Evolutionary conservation across 192 early-diverging fungal species (phyloP).

Genomic region (Rhizoclosmatium sp.): DNA sequence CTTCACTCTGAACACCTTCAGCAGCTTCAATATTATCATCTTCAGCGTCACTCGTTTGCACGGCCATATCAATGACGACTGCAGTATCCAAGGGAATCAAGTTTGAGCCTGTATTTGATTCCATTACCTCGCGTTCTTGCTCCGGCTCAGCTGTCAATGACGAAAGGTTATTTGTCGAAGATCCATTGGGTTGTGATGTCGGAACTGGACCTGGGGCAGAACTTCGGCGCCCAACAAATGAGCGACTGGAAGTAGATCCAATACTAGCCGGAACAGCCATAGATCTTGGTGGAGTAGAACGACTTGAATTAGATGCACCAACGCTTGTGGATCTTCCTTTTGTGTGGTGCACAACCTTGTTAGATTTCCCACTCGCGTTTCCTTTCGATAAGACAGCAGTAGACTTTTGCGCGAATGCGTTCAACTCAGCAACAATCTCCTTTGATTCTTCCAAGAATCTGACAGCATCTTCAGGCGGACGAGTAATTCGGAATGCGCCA

Average conservation of each 20-base stretch:
- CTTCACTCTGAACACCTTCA: neutral
- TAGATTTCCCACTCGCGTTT: neutral
- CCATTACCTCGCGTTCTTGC: neutral
- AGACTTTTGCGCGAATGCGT: conserved; percentile 3
- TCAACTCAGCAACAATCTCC: conserved; percentile 38
- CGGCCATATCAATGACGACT: neutral
- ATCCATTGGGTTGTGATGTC: neutral
- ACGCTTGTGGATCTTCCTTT: neutral
- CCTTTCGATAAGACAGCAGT: neutral
- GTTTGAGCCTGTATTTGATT: neutral
- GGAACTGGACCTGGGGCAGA: neutral
- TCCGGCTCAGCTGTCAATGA: conserved; percentile 19
- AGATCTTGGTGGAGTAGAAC: neutral
- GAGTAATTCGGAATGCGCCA: conserved; percentile 49
- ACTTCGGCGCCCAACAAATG: neutral
- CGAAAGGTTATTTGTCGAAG: neutral
- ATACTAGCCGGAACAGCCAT: neutral
- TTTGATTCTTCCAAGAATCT: conserved; percentile 50
- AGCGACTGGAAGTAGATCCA: neutral
- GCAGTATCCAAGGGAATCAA: neutral
- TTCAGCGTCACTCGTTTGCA: neutral
- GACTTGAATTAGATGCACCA: neutral
- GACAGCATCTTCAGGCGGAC: conserved; percentile 55
- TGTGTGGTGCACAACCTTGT: neutral
- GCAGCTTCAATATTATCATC: neutral